Percentiles rank a stretch among this genome's conserved stretches.
These are phyloP conservation scores for Fusarium sp. DNA, from an alignment of 2,329 filamentous ascomycete genomes.

Conservation along the genomic window DNA sequence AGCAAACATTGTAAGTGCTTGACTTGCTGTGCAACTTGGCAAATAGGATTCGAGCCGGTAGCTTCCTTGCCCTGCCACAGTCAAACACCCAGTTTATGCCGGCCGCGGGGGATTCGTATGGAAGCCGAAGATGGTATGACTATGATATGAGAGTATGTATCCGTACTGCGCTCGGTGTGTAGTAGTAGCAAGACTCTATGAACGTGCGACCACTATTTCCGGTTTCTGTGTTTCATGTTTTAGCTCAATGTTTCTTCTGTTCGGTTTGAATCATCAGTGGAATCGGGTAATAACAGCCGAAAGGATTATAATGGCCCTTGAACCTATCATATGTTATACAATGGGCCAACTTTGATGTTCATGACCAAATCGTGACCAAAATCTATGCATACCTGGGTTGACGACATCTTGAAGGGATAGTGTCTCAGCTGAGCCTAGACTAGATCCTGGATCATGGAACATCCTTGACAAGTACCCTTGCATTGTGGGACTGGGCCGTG, in stretches of 20 bases:
- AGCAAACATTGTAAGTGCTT: slow-evolving; percentile 26
- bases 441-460: slow-evolving; percentile 19
- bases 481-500: slow-evolving; percentile 27
- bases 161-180: neutral
- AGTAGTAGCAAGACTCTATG: neutral
- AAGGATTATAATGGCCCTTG: neutral
- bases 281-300: neutral
- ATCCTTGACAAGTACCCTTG: slow-evolving; percentile 28
- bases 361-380: neutral
- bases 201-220: slow-evolving; percentile 24
- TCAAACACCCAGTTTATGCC: slow-evolving; percentile 2
- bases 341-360: neutral
- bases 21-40: slow-evolving; percentile 11
- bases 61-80: slow-evolving; percentile 18
- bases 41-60: slow-evolving; percentile 8
- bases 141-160: slow-evolving; percentile 8
- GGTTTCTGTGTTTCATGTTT: slow-evolving; percentile 29
- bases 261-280: neutral
- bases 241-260: slow-evolving; percentile 10
- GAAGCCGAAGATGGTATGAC: neutral
- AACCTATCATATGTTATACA: neutral
- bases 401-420: slow-evolving; percentile 23
- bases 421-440: slow-evolving; percentile 18
- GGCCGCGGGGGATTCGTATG: slow-evolving; percentile 1
- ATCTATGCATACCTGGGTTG: slow-evolving; percentile 1